These are phyloP conservation scores for Coemansia sp. DNA, from an alignment of 192 early-diverging fungal species.

Conservation along the genomic window DNA sequence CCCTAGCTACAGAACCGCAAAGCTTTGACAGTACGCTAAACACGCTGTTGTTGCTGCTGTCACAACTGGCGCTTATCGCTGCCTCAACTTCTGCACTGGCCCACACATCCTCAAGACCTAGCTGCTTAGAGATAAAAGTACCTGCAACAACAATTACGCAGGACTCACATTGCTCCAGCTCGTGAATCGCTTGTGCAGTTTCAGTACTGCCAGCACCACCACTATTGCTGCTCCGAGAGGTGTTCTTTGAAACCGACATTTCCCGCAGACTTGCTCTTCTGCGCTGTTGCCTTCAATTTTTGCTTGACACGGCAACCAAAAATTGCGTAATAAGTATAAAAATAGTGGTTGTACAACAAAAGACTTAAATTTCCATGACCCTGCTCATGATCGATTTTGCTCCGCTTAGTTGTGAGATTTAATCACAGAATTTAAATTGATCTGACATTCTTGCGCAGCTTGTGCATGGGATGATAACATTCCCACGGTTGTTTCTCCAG, in stretches of 20 bases:
- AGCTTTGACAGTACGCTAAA: slow-evolving; percentile 24
- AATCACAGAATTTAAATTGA: neutral
- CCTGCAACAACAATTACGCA: slow-evolving; percentile 33
- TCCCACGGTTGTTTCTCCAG: too few relatives aligned
- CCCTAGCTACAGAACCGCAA: slow-evolving; percentile 19
- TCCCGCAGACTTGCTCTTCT: too few relatives aligned
- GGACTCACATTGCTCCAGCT: slow-evolving; percentile 14
- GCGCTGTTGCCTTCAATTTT: too few relatives aligned
- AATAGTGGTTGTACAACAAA: too few relatives aligned
- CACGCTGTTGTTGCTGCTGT: neutral
- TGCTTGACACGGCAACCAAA: too few relatives aligned
- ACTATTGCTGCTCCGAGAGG: neutral
- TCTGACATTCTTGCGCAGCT: too few relatives aligned
- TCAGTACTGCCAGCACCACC: neutral
- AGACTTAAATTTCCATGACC: too few relatives aligned
- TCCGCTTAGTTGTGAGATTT: neutral
- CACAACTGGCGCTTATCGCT: neutral
- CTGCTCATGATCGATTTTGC: too few relatives aligned
- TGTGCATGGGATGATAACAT: too few relatives aligned
- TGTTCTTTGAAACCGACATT: too few relatives aligned
- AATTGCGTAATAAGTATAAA: too few relatives aligned
- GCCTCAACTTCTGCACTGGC: slow-evolving; percentile 6
- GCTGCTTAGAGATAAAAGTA: neutral
- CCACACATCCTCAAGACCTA: slow-evolving; percentile 12
- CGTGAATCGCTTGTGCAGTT: neutral